Evolutionary conservation across 305 asterid species (phyloP), one percentile per base, ranked within the genome.

Genomic region (Fraxinus baroniana): DNA sequence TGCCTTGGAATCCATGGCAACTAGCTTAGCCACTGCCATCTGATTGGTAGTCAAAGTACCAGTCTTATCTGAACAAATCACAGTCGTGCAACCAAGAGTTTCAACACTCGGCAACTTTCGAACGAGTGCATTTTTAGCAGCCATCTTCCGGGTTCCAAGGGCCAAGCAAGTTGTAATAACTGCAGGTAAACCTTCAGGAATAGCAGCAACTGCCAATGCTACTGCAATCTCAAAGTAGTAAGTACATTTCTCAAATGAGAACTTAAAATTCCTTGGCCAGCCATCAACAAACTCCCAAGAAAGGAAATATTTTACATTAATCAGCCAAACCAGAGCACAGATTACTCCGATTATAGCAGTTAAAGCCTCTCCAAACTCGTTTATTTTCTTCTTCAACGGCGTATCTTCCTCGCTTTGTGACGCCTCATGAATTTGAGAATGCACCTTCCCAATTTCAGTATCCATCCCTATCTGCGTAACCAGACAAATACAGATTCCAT

Each of bases 11-110:
- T 97, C 97, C 90, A 96, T 90, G 22, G 97, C 94, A 66, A 94
- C 96, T 18, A 96, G 91, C 89, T 94, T 94, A 30, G 98, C 64
- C 79, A 92, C 99, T 22, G 98, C 97, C 98, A 96, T 96, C 90
- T 94, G 98, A 85, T 96, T 96, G 57, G 99, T 96, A 33, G 99
- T 96, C 87, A 96, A 84, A 60, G 98, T 96, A 26, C 99, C 99
- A 2, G 98, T 94, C 86, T 96, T 96, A 82, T 96, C 99, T 1
- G 99, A 96, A 88, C 99, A 96, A 81, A 96, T 96, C 78, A 96
- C 99, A 64, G 98, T 96, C 44, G 99, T 96, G 88, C 99, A 96
- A 70, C 99, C 99, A 84, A 96, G 97, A 82, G 98, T 96, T 90
- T 96, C 99, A 76, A 96, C 99, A 86, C 99, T 94, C 9, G 99